Evolutionary conservation across 768 basidiomycete genomes (phyloP).

Genomic region (Tylopilus cervinicoccineus): DNA sequence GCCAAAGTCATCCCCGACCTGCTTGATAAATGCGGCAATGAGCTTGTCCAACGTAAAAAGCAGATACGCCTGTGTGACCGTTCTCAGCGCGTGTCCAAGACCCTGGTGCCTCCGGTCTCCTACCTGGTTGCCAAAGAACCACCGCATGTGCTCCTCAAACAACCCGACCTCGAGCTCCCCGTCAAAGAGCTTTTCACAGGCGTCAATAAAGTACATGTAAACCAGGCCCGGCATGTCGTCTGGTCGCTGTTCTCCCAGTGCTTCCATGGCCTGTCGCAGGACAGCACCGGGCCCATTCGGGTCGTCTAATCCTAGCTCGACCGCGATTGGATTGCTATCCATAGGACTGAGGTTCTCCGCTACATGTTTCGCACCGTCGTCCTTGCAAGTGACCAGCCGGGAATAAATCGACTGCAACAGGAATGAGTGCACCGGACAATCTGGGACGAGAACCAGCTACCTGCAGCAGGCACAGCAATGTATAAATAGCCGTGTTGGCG

Average conservation of each 20-base stretch:
- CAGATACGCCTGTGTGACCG: constrained; percentile 70
- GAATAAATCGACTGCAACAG: constrained; percentile 74
- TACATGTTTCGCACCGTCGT: constrained; percentile 68
- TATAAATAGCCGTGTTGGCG: constrained; percentile 91
- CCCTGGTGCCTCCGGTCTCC: constrained; percentile 11
- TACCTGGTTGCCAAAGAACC: constrained; percentile 89
- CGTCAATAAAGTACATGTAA: constrained; percentile 84
- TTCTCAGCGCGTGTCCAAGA: constrained; percentile 6
- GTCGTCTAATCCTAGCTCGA: constrained; percentile 83
- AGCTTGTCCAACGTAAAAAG: constrained; percentile 94
- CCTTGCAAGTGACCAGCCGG: constrained; percentile 82
- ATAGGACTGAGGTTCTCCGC: constrained; percentile 61
- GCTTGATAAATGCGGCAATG: constrained; percentile 85
- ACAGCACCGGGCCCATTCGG: constrained; percentile 68
- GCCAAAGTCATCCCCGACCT: constrained; percentile 45
- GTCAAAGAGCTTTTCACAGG: constrained; percentile 92
- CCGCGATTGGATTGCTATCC: constrained; percentile 75
- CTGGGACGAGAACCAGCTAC: constrained; percentile 33
- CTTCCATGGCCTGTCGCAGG: constrained; percentile 61
- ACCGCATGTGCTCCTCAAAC: constrained; percentile 94
- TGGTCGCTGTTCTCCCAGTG: constrained; percentile 47
- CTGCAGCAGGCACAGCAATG: constrained; percentile 83
- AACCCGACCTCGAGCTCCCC: constrained; percentile 87
- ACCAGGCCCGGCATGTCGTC: constrained; percentile 58
- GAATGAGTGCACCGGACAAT: constrained; percentile 4